Evolutionary conservation across 768 basidiomycete species (phyloP), one percentile per base, ranked within the genome.

Genomic region (Mycena rosella): DNA sequence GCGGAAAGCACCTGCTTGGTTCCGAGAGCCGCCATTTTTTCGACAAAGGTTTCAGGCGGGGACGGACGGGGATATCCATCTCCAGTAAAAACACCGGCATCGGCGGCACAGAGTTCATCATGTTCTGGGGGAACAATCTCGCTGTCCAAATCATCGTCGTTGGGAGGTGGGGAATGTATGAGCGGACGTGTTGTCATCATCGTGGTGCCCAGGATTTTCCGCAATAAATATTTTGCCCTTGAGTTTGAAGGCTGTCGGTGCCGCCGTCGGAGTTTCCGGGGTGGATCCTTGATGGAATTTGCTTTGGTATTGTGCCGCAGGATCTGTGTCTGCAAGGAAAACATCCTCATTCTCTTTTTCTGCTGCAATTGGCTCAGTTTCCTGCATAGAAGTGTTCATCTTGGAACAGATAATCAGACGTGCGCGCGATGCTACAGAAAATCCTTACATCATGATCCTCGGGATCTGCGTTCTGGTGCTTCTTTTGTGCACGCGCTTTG

Each of bases 1-100:
- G 24, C 64, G 18, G 56, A 47, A 38, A 65, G 56, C 22, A n/a
- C 10, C 20, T 60, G 56, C 18, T 58, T 65, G 24, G 38, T 30
- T 27, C 64, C 64, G 6, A 65, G 56, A 2, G 40, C 49, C 17
- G 56, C 64, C 64, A 65, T 65, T 60, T 54, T n/a, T n/a, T n/a
- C n/a, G n/a, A n/a, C n/a, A n/a, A n/a, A n/a, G n/a, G n/a, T n/a
- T n/a, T n/a, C n/a, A n/a, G n/a, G n/a, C n/a, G n/a, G n/a, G n/a
- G n/a, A n/a, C n/a, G n/a, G n/a, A n/a, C n/a, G n/a, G n/a, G n/a
- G n/a, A n/a, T n/a, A n/a, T n/a, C n/a, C n/a, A n/a, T n/a, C n/a
- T n/a, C n/a, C n/a, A n/a, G n/a, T n/a, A n/a, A n/a, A n/a, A n/a
- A n/a, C n/a, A n/a, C n/a, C n/a, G n/a, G n/a, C n/a, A n/a, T n/a